A percentile compares a stretch with the other conserved stretches of the same genome.
phyloP scores from a whole-genome alignment of 2,329 filamentous ascomycete genomes.

The Hymenoscyphus fraxineus region DNA sequence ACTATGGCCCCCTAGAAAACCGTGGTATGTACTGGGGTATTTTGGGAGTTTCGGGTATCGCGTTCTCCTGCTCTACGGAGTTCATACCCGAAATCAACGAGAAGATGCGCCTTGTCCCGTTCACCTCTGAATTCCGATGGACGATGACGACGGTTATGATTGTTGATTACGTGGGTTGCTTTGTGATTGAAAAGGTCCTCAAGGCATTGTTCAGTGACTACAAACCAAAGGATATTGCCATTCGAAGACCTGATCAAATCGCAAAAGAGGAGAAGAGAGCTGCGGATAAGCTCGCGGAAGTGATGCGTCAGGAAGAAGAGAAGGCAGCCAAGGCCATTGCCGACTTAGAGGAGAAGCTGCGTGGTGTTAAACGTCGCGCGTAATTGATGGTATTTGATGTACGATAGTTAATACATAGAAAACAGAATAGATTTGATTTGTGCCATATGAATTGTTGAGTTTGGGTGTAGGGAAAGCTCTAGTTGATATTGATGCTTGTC shows the following conservation, averaged over 20 bases:
- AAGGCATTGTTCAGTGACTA: conserved; percentile 89
- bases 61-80: conserved; percentile 92
- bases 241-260: conserved; percentile 81
- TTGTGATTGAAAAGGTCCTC: conserved; percentile 77
- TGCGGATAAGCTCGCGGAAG: conserved; percentile 49
- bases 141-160: conserved; percentile 84
- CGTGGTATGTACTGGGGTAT: conserved; percentile 98
- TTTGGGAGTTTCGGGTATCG: conserved; percentile 80
- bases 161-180: conserved; percentile 83
- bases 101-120: conserved; percentile 87
- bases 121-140: conserved; percentile 81
- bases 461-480: not conserved
- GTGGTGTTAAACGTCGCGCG: conserved; percentile 41
- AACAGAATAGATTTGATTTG: conserved; percentile 7
- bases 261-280: conserved; percentile 69
- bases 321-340: conserved; percentile 48
- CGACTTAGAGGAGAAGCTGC: conserved; percentile 56
- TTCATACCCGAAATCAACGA: conserved; percentile 94
- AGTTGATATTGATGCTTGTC: no score
- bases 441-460: not conserved
- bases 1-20: conserved; percentile 47
- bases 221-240: conserved; percentile 87
- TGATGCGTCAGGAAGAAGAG: conserved; percentile 50
- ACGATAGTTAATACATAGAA: conserved; percentile 19
- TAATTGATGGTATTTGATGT: conserved; percentile 8